Base-by-base conservation (phyloP, 2,329 filamentous ascomycete genomes). In the Ceratocystis huliohia region DNA sequence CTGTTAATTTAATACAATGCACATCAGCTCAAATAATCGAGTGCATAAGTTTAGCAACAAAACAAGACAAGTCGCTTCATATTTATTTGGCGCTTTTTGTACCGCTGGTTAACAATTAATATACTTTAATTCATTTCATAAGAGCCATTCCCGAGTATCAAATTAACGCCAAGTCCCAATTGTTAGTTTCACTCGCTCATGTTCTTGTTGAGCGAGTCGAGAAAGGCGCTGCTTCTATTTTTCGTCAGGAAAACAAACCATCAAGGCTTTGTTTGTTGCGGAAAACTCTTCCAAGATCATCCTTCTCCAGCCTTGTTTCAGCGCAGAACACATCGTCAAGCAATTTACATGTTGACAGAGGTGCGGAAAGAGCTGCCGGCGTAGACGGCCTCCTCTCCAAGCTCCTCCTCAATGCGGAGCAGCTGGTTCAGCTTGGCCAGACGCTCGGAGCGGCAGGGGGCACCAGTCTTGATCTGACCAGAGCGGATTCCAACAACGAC, bases 341-440 rank as follows among this genome's bases (percentile, higher is more conserved):
- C 70, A 69, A 56, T 78, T 86, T 90, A 96, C 79, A 96, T 78
- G 82, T 89, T 92, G 74, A 96, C 88, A 70, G 93, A 81, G 73
- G 80, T 91, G 82, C 93, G 89, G 90, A 97, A 99, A 76, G 91
- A 91, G 75, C 83, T 80, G 73, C 94, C 94, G 73, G 93, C 92
- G 77, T 93, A 99, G 79, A 97, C 76, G 72, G 93, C 94, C 74
- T 94, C 88, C 74, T 86, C 84, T 73, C 92, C 92, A 71, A 99
- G 88, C 84, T 99, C 94, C 83, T 99, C 94, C 86, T 99, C 94
- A 74, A 99, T 99, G 76, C 94, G 91, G 75, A 99, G 89, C 75
- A 99, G 96, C 84, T 99, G 94, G 89, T 99, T 99, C 77, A 99
- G 89, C 86, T 99, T 99, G 79, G 94, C 94, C 72, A 97, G 85